A percentile compares a stretch with the other conserved stretches of the same genome.
These are phyloP conservation scores for Mycena galopus DNA, from an alignment of 768 basidiomycete species.

Conservation along the genomic window DNA sequence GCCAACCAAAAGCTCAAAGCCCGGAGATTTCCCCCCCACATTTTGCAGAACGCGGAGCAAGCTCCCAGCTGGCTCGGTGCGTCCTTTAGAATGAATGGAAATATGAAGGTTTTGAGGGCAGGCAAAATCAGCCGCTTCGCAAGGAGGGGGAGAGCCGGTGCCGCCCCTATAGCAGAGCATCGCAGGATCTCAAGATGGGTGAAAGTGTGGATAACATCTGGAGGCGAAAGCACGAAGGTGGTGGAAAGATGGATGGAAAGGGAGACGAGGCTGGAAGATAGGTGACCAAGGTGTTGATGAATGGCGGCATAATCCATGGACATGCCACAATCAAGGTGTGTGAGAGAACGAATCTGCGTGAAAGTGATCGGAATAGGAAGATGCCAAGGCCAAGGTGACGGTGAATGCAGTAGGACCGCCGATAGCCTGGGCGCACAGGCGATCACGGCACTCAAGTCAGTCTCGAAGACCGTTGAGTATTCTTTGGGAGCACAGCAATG, in stretches of 20 bases:
- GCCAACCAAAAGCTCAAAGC: neutral
- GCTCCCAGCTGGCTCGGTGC: neutral
- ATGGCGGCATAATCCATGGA: neutral
- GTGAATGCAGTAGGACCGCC: neutral
- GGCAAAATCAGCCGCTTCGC: neutral
- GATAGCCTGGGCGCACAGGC: constrained; percentile 2
- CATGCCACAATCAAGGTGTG: neutral
- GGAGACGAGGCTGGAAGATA: neutral
- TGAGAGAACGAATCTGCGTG: too few relatives aligned
- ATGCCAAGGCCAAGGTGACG: neutral
- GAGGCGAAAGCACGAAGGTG: too few relatives aligned
- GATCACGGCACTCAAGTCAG: neutral
- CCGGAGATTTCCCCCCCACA: neutral
- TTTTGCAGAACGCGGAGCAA: constrained; percentile 5
- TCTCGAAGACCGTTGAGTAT: neutral
- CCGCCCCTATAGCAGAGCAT: neutral
- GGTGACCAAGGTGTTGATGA: neutral
- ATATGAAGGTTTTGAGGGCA: neutral
- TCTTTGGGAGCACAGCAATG: neutral
- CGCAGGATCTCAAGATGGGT: neutral
- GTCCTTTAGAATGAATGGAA: neutral
- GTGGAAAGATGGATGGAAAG: neutral
- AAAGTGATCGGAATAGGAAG: neutral
- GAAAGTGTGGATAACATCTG: neutral
- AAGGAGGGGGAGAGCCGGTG: constrained; percentile 6